These are phyloP conservation scores for Marsdenia floribunda DNA, from an alignment of 257 asterid species.

Conservation along the genomic window DNA sequence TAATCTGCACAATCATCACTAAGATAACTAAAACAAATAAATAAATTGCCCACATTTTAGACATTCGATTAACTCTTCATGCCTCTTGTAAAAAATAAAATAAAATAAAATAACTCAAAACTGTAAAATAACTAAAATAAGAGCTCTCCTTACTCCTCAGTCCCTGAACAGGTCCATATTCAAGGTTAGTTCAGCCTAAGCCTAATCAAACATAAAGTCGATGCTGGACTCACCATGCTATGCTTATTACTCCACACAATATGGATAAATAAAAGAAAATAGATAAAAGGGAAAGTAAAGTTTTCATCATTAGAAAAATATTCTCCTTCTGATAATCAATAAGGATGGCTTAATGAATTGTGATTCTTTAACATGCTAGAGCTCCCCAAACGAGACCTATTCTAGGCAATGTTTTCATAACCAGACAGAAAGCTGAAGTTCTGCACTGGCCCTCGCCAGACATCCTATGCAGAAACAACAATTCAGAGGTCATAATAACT, in stretches of 20 bases:
- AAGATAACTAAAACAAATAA: not conserved
- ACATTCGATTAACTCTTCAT: not conserved
- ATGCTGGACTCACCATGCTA: not conserved
- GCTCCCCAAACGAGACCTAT: no score
- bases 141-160: not conserved
- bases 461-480: not conserved
- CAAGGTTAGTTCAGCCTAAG: not conserved
- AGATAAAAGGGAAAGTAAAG: no score
- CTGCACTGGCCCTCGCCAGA: not conserved
- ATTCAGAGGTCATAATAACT: not conserved
- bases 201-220: not conserved
- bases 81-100: not conserved
- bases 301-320: not conserved
- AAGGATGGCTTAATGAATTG: not conserved
- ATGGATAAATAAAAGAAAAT: no score
- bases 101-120: not conserved
- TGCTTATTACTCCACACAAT: not conserved
- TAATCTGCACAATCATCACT: not conserved
- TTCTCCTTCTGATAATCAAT: not conserved
- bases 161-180: not conserved
- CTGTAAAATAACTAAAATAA: not conserved
- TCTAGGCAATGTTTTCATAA: no score
- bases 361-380: no score
- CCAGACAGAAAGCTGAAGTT: no score
- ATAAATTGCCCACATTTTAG: not conserved